Conservation (phyloP, 208 protist species). For the Angomonas deanei region DNA sequence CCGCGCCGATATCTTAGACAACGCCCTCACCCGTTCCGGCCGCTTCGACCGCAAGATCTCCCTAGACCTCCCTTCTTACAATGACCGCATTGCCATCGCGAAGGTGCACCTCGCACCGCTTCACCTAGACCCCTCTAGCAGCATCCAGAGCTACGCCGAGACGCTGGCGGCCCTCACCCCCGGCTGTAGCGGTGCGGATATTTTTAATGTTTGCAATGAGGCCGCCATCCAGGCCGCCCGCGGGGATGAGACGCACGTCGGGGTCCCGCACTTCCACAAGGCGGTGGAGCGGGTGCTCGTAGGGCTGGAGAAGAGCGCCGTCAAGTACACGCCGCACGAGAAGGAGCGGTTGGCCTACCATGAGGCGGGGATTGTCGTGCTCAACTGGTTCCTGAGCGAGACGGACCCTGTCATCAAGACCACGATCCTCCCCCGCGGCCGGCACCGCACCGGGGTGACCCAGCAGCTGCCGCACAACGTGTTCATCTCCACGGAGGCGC, state of each 20-base stretch:
- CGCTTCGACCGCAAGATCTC: conserved; percentile 90
- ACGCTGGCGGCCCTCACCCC: conserved; percentile 82
- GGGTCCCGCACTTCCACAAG: conserved; percentile 84
- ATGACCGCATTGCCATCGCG: conserved; percentile 93
- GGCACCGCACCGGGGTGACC: conserved; percentile 67
- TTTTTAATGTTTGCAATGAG: conserved; percentile 98
- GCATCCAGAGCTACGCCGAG: conserved; percentile 43
- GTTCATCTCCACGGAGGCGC: conserved; percentile 76
- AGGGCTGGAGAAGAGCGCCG: conserved; percentile 93
- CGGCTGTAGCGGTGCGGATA: conserved; percentile 96
- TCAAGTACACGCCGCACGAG: conserved; percentile 62
- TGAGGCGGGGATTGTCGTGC: conserved; percentile 90
- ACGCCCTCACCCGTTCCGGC: conserved; percentile 95
- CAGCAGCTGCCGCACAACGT: conserved; percentile 75
- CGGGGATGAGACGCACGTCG: conserved; percentile 57
- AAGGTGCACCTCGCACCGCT: conserved; percentile 87
- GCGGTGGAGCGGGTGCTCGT: conserved; percentile 95
- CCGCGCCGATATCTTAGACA: conserved; percentile 95
- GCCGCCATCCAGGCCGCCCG: conserved; percentile 94
- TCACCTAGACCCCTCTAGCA: conserved; percentile 54
- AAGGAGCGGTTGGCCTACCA: conserved; percentile 89
- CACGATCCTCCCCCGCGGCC: conserved; percentile 74
- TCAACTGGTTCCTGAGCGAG: conserved; percentile 88
- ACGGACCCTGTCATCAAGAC: conserved; percentile 92
- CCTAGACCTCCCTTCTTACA: conserved; percentile 93